phyloP scores from a whole-genome alignment of 371 early-diverging fungal species.

The Mycotypha africana region DNA sequence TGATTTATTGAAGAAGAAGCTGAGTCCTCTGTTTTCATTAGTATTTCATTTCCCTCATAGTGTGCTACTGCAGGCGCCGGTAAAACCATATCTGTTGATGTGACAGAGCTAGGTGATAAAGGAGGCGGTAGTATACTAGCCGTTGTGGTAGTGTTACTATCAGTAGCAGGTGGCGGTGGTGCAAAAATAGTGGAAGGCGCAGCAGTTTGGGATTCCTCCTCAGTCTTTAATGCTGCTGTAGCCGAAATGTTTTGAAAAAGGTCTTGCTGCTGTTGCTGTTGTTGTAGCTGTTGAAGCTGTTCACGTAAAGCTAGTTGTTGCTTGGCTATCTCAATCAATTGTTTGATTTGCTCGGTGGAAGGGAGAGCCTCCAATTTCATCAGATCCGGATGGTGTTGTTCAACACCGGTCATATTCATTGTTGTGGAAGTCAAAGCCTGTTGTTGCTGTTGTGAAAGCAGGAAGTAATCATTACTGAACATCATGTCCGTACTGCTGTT shows the following conservation, averaged over 20 bases:
- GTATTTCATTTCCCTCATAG: no score
- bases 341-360: conserved; percentile 39
- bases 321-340: conserved; percentile 41
- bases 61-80: background rate
- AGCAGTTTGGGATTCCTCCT: conserved; percentile 12
- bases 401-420: conserved; percentile 4
- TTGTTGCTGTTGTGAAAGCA: conserved; percentile 7
- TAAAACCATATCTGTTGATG: background rate
- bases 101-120: background rate
- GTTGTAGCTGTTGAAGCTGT: conserved; percentile 11
- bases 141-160: background rate
- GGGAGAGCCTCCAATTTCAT: no score
- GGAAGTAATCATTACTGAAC: no score
- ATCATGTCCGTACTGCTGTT: no score
- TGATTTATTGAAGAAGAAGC: background rate
- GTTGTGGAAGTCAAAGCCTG: background rate
- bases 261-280: conserved; percentile 2
- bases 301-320: conserved; percentile 26
- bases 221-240: background rate
- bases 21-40: no score
- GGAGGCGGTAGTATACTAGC: conserved; percentile 4
- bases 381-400: no score
- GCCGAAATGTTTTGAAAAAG: conserved; percentile 1
- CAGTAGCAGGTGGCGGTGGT: conserved; percentile 5
- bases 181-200: conserved; percentile 17